These are phyloP conservation scores for Trichoderma asperellum DNA, from an alignment of 2,329 filamentous ascomycete genomes.

Conservation along the genomic window DNA sequence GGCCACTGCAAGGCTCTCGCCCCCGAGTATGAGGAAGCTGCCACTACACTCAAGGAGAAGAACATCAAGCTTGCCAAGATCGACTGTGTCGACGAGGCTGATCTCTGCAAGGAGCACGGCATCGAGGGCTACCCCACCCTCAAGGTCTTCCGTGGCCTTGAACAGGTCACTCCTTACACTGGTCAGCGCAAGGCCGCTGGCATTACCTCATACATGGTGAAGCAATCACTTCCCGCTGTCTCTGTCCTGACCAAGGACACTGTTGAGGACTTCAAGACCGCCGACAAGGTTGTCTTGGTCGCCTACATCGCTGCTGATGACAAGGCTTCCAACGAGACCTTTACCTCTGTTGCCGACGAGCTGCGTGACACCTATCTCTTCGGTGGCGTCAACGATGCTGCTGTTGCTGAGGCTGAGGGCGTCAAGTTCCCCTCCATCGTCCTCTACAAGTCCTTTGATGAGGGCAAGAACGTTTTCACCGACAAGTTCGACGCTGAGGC, in stretches of 20 bases:
- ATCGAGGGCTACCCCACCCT: conserved; percentile 98
- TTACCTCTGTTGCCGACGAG: conserved; percentile 70
- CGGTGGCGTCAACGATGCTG: conserved; percentile 81
- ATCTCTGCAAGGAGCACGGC: conserved; percentile 86
- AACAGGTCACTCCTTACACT: conserved; percentile 77
- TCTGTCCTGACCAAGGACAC: conserved; percentile 80
- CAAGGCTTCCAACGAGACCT: conserved; percentile 87
- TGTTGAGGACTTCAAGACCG: conserved; percentile 93
- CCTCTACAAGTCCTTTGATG: conserved; percentile 93
- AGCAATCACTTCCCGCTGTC: conserved; percentile 93
- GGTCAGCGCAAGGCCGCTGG: conserved; percentile 84
- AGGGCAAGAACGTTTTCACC: conserved; percentile 85
- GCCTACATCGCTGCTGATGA: conserved; percentile 81
- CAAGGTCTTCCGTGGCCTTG: conserved; percentile 94
- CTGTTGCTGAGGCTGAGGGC: conserved; percentile 85
- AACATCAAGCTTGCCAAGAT: conserved; percentile 83
- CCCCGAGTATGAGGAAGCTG: conserved; percentile 86
- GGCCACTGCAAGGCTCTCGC: conserved; percentile 99
- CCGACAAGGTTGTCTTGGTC: conserved; percentile 94
- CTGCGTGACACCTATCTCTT: conserved; percentile 93
- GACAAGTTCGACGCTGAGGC: conserved; percentile 79
- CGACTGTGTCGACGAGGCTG: conserved; percentile 92
- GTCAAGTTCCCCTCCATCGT: conserved; percentile 85
- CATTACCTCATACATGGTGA: conserved; percentile 89
- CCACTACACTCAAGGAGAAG: conserved; percentile 84